phyloP scores from a whole-genome alignment of 345 rosid genomes.

The Salix brachista region DNA sequence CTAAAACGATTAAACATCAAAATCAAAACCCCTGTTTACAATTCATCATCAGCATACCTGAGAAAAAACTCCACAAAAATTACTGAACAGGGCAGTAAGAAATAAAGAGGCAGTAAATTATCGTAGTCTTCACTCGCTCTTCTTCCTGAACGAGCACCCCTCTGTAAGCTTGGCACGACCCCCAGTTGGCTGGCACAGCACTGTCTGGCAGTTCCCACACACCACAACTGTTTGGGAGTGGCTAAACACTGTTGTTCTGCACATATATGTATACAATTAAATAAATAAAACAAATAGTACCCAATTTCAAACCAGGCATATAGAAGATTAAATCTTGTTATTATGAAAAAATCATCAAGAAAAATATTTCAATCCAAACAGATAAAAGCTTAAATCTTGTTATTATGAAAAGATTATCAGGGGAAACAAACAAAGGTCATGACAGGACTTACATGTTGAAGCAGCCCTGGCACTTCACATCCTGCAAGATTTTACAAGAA shows the following conservation, averaged over 20 bases:
- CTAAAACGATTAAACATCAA: neutral
- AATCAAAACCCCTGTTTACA: neutral
- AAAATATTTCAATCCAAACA: neutral
- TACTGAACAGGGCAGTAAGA: neutral
- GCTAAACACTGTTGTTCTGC: constrained; percentile 16
- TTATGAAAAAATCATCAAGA: neutral
- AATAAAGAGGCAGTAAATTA: neutral
- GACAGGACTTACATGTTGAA: constrained; percentile 14
- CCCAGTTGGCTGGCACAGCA: constrained; percentile 17
- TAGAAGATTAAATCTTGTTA: neutral
- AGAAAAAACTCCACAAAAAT: neutral
- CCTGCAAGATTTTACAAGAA: constrained; percentile 2
- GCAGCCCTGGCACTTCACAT: constrained; percentile 21
- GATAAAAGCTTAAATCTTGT: neutral
- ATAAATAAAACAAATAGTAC: neutral
- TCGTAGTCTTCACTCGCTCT: constrained; percentile 5
- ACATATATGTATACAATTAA: neutral
- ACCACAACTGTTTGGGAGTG: constrained; percentile 15
- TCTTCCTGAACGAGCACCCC: constrained; percentile 12
- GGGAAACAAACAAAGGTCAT: neutral
- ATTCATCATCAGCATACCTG: neutral
- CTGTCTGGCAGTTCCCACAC: constrained; percentile 16
- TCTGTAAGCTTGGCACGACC: constrained; percentile 20
- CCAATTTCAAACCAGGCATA: too few species aligned
- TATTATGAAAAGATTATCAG: neutral